Evolutionary conservation across 139 green algal genomes (phyloP).

Genomic region (Tetradesmus obliquus): DNA sequence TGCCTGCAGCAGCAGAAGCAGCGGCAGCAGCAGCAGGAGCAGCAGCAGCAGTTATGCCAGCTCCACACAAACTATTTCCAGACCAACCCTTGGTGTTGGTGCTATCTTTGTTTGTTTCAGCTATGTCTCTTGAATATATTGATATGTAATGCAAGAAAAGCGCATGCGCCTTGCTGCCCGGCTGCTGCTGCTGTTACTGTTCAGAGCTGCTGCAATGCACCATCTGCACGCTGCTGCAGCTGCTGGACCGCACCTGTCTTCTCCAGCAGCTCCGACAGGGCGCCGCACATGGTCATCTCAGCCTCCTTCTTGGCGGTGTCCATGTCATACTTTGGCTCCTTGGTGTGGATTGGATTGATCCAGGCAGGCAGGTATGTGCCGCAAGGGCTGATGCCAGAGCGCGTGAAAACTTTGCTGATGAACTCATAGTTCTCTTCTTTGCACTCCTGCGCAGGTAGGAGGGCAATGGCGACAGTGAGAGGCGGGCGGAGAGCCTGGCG

Average conservation of each 20-base stretch:
- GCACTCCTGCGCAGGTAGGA: slow-evolving; percentile 15
- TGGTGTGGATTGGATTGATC: slow-evolving; percentile 64
- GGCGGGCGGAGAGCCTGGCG: background rate
- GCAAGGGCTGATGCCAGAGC: slow-evolving; percentile 53
- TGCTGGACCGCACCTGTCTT: slow-evolving; percentile 48
- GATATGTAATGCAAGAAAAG: too few relatives aligned
- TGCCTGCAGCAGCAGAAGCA: background rate
- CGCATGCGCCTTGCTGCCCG: background rate
- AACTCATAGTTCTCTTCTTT: slow-evolving; percentile 52
- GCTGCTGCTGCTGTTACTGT: background rate
- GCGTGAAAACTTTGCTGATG: slow-evolving; percentile 51
- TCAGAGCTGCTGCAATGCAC: background rate
- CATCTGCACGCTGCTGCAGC: background rate
- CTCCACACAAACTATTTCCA: background rate
- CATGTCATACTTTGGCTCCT: slow-evolving; percentile 66
- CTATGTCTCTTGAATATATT: too few relatives aligned
- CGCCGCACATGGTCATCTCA: slow-evolving; percentile 79
- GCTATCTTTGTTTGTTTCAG: background rate
- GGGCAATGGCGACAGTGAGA: background rate
- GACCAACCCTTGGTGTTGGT: background rate
- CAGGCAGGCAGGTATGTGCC: slow-evolving; percentile 62
- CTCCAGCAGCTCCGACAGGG: slow-evolving; percentile 54
- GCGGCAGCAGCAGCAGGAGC: background rate
- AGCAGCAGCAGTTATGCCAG: background rate
- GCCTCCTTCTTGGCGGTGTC: slow-evolving; percentile 73